Evolutionary conservation across 768 basidiomycete species (phyloP).

Genomic region (Boletus reticuloceps): DNA sequence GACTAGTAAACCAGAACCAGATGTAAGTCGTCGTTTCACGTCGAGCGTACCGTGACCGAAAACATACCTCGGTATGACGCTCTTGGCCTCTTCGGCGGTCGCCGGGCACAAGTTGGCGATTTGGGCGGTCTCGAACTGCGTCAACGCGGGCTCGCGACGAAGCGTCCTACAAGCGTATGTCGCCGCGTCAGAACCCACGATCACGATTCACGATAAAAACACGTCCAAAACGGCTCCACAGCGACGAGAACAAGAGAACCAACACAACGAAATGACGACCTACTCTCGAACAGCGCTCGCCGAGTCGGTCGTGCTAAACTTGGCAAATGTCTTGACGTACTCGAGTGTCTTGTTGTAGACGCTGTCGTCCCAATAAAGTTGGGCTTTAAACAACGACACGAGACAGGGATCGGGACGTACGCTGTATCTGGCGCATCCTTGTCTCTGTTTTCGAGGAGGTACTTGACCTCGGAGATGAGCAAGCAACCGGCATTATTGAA

Average conservation of each 20-base stretch:
- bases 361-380: conserved; percentile 34
- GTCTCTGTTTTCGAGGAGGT: conserved; percentile 82
- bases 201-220: no score
- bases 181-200: not conserved
- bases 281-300: conserved; percentile 87
- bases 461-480: conserved; percentile 90
- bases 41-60: no score
- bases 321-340: conserved; percentile 88
- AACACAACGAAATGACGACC: conserved; percentile 30
- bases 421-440: conserved; percentile 86
- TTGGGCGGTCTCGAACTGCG: conserved; percentile 90
- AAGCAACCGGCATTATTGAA: conserved; percentile 92
- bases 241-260: no score
- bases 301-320: conserved; percentile 84
- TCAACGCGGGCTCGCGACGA: conserved; percentile 72
- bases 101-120: conserved; percentile 90
- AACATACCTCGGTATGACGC: conserved; percentile 78
- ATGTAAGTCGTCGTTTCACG: no score
- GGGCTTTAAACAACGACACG: no score
- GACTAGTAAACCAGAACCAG: conserved; percentile 38
- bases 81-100: conserved; percentile 88
- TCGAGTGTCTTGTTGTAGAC: conserved; percentile 93
- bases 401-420: conserved; percentile 39
- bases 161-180: conserved; percentile 51
- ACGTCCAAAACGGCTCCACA: no score